These are phyloP conservation scores for Trichoderma sp. DNA, from an alignment of 2,329 filamentous ascomycete genomes.

Conservation along the genomic window DNA sequence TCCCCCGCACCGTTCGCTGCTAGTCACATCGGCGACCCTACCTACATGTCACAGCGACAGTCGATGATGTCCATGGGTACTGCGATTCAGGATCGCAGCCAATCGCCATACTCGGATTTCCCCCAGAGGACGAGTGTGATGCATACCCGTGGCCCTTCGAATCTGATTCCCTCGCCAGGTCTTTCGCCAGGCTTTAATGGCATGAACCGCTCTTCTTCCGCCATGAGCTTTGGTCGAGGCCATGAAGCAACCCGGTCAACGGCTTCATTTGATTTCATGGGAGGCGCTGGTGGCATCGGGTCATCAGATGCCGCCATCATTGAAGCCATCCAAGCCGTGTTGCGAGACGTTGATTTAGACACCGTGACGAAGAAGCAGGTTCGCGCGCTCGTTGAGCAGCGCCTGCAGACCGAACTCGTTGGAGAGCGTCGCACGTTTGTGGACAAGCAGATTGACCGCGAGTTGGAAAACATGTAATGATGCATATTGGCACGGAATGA, in stretches of 20 bases:
- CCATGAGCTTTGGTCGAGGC: conserved; percentile 49
- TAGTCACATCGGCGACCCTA: conserved; percentile 49
- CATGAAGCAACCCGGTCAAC: conserved; percentile 49
- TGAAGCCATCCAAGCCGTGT: conserved; percentile 77
- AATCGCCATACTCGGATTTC: conserved; percentile 59
- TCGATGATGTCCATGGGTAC: conserved; percentile 67
- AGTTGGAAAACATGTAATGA: conserved; percentile 92
- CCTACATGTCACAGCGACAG: conserved; percentile 60
- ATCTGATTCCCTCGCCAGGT: conserved; percentile 42
- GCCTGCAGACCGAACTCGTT: conserved; percentile 81
- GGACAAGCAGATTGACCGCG: conserved; percentile 88
- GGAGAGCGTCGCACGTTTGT: conserved; percentile 87
- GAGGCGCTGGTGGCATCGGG: conserved; percentile 48
- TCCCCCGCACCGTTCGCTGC: conserved; percentile 69
- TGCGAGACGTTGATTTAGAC: conserved; percentile 88
- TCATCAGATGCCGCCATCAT: conserved; percentile 79
- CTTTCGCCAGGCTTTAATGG: conserved; percentile 28
- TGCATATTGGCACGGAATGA: conserved; percentile 1
- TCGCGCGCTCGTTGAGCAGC: conserved; percentile 85
- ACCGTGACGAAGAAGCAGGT: conserved; percentile 99
- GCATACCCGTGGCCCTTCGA: conserved; percentile 52
- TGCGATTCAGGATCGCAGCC: conserved; percentile 46
- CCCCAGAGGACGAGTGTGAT: conserved; percentile 60
- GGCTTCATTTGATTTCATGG: conserved; percentile 59
- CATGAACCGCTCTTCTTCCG: conserved; percentile 42